These are phyloP conservation scores for Stygiomarasmius scandens DNA, from an alignment of 1,284 basidiomycete genomes.

Conservation along the genomic window DNA sequence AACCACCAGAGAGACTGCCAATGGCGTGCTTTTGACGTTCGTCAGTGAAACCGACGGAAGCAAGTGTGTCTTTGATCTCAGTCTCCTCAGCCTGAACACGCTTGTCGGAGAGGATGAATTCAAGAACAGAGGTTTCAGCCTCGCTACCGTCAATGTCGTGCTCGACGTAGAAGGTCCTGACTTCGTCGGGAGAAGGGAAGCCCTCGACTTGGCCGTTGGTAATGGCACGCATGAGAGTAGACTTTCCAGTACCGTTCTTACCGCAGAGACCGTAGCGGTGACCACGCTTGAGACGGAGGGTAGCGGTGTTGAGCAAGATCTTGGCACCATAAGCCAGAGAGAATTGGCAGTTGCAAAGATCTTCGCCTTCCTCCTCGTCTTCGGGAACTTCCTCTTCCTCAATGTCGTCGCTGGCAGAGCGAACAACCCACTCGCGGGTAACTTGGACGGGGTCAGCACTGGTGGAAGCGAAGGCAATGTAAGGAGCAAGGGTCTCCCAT, in stretches of 20 bases:
- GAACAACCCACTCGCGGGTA: constrained; percentile 86
- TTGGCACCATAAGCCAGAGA: constrained; percentile 98
- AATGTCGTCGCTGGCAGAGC: constrained; percentile 80
- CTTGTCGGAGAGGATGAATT: constrained; percentile 87
- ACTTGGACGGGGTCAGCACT: constrained; percentile 71
- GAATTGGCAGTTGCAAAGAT: constrained; percentile 98
- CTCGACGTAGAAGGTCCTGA: constrained; percentile 98
- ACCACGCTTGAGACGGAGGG: constrained; percentile 95
- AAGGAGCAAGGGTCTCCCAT: constrained; percentile 85
- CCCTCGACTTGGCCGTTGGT: constrained; percentile 96
- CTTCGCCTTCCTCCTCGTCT: constrained; percentile 96
- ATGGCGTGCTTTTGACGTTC: constrained; percentile 87
- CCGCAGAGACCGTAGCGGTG: constrained; percentile 98
- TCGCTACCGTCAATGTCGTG: constrained; percentile 98
- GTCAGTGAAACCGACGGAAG: constrained; percentile 89
- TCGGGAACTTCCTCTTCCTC: constrained; percentile 74
- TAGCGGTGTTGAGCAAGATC: constrained; percentile 95
- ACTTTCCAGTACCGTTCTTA: constrained; percentile 98
- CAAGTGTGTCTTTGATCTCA: constrained; percentile 81
- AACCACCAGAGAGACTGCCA: constrained; percentile 95
- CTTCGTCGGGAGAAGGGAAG: constrained; percentile 94
- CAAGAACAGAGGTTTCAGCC: constrained; percentile 87
- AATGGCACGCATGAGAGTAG: constrained; percentile 96
- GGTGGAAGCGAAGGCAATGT: constrained; percentile 70
- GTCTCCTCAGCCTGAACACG: constrained; percentile 76